phyloP scores from a whole-genome alignment of 805 yeast genomes.

The Cyberlindnera americana region DNA sequence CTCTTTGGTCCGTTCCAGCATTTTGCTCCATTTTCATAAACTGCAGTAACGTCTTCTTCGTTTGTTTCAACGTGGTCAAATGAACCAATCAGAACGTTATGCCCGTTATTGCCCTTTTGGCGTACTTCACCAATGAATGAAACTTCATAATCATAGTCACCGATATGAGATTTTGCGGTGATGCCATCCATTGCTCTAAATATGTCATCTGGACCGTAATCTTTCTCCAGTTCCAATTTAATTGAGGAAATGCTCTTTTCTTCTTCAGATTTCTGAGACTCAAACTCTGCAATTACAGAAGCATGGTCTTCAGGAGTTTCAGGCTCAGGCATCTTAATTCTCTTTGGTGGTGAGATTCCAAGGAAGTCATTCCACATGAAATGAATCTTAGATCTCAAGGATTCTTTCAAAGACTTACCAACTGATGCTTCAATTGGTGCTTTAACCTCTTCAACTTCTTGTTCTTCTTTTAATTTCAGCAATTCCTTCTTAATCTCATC shows the following conservation, averaged over 20 bases:
- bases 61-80: slow-evolving; percentile 28
- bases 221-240: slow-evolving; percentile 20
- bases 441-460: background rate
- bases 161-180: slow-evolving; percentile 48
- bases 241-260: slow-evolving; percentile 5
- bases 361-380: slow-evolving; percentile 21
- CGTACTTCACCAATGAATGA: slow-evolving; percentile 53
- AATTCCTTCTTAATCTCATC: slow-evolving; percentile 4
- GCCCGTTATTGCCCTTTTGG: slow-evolving; percentile 49
- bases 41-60: slow-evolving; percentile 32
- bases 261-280: slow-evolving; percentile 2
- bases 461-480: no score
- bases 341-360: slow-evolving; percentile 18
- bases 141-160: slow-evolving; percentile 67
- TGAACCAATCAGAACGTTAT: slow-evolving; percentile 49
- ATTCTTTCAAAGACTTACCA: slow-evolving; percentile 7
- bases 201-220: slow-evolving; percentile 62
- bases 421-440: slow-evolving; percentile 2
- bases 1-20: slow-evolving; percentile 97
- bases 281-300: slow-evolving; percentile 10
- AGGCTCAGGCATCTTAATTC: slow-evolving; percentile 4
- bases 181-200: slow-evolving; percentile 52
- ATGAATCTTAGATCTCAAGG: slow-evolving; percentile 12
- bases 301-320: slow-evolving; percentile 19
- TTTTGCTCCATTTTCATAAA: slow-evolving; percentile 60